Evolutionary conservation across 768 basidiomycete genomes (phyloP), one percentile per base, ranked within the genome.

Genomic region (Botryobasidium botryosum): DNA sequence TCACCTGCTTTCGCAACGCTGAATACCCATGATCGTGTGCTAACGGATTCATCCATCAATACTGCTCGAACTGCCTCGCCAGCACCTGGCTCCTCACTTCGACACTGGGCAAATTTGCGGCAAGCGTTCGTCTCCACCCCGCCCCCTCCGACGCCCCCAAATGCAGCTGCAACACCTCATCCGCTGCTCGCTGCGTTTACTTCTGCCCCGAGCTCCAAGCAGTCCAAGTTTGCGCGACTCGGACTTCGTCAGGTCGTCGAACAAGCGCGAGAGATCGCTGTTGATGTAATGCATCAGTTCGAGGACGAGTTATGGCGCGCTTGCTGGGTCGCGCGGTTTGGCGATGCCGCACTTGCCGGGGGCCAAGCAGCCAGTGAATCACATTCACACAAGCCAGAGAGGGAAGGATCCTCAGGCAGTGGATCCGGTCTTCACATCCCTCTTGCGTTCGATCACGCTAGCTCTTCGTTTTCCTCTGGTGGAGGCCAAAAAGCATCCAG

Each of bases 231-330:
- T 5, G 65, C 61, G 10, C 57, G 66, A 37, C 57, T 76, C 10
- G 75, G 71, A 1, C 74, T 78, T 50, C 66, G 67, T 38, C 75
- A 80, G 20, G 71, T 78, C 10, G 77, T 79, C 1, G 79, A 81
- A 27, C 68, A 74, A 45, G 77, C 64, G 3, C 68, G 68, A 23
- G 75, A 72, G 44, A 62, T 65, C 32, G 61, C 62, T 17, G 59
- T 63, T 0, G 71, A 74, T 35, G 70, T 75, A 39, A 58, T 60
- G 13, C 64, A 64, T 12, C 67, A 63, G 51, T 68, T 79, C 40
- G 63, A 68, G 3, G 67, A 69, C 43, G 77, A 79, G 28, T 61
- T 83, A 2, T 61, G 68, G 49, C 68, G 62, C 46, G 68, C 74
- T 2, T 78, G 73, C 52, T 68, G 67, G 61, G 58, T 64, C 12